Evolutionary conservation across 805 yeast genomes (phyloP).

Genomic region (Pichia cabralensis): DNA sequence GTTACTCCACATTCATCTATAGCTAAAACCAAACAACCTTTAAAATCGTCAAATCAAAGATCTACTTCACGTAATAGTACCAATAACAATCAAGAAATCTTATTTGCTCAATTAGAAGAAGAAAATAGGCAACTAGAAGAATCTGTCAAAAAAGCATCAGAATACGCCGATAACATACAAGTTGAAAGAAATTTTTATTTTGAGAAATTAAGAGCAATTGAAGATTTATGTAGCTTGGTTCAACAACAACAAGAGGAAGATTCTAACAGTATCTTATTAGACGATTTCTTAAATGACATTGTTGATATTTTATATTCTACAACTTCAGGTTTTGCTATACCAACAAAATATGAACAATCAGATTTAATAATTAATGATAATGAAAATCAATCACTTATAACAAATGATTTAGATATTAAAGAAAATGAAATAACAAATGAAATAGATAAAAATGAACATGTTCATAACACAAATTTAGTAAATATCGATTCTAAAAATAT

Average conservation of each 20-base stretch:
- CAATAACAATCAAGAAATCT: too few relatives aligned
- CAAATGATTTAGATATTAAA: too few relatives aligned
- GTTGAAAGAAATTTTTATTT: conserved; percentile 87
- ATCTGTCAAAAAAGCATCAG: too few relatives aligned
- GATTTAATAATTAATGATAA: conserved; percentile 43
- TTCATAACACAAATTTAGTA: not conserved
- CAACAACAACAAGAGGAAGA: conserved; percentile 39
- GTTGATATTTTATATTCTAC: conserved; percentile 73
- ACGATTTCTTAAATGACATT: conserved; percentile 45
- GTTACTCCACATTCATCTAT: not conserved
- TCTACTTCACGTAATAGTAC: too few relatives aligned
- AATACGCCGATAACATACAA: too few relatives aligned
- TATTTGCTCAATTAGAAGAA: conserved; percentile 20
- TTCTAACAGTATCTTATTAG: conserved; percentile 19
- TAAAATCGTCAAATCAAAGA: not conserved
- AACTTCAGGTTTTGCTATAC: conserved; percentile 50
- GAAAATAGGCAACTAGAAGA: conserved; percentile 44
- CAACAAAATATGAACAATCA: not conserved
- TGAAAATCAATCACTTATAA: not conserved
- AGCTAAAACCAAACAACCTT: not conserved
- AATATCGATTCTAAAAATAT: not conserved
- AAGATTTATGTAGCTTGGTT: conserved; percentile 63
- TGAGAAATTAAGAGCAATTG: conserved; percentile 81
- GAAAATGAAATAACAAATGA: not conserved
- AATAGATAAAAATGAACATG: not conserved